Evolutionary conservation across 163 green algal genomes (phyloP), one percentile per base, ranked within the genome.

Genomic region (Scenedesmus sp.): DNA sequence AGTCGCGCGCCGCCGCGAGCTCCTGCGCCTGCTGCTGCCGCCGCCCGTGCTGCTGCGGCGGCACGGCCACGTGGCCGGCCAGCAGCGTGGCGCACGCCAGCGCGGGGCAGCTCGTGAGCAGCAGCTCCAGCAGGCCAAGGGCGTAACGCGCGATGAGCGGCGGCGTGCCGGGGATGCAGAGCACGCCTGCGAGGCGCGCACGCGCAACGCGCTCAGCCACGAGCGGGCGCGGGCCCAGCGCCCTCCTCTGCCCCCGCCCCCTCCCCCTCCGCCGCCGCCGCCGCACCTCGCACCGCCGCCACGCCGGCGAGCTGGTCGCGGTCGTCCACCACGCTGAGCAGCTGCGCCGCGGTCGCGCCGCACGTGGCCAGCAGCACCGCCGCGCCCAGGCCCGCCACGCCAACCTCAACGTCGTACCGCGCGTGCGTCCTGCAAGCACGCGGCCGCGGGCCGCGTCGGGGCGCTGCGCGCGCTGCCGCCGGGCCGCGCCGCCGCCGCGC

Each of bases 41-140:
- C 51, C 18, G 51, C 18, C 10, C 6, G 9, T 60, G 51, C 20
- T 60, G 22, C 51, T 60, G 51, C 24, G 39, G 7, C 28, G 58
- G 53, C 33, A 56, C 33, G 28, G 54, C 34, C 31, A 53, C 47
- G 69, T 50, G 54, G 33, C 36, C 18, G 2, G 53, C 69, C 31
- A 67, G 54, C 45, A 77, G 69, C n/a, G 54, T 67, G 28, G 69
- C 7, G 18, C 69, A 67, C 9, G 50, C 51, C 10, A 77, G 24
- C 26, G 45, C 58, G 13, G 58, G 71, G 42, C 71, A 71, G 71
- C 57, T 72, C 17, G 9, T 5, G 3, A 80, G 58, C 33, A 80
- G 71, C 58, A 80, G 58, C 47, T 80, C 71, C 26, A 80, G 20
- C n/a, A 80, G 31, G 13, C 71, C 71, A 0, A 80, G 22, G 10